Percentiles rank a stretch among this genome's conserved stretches.
Evolutionary conservation across 140 eudicot species (phyloP).

Genomic region (Oenanthe javanica): DNA sequence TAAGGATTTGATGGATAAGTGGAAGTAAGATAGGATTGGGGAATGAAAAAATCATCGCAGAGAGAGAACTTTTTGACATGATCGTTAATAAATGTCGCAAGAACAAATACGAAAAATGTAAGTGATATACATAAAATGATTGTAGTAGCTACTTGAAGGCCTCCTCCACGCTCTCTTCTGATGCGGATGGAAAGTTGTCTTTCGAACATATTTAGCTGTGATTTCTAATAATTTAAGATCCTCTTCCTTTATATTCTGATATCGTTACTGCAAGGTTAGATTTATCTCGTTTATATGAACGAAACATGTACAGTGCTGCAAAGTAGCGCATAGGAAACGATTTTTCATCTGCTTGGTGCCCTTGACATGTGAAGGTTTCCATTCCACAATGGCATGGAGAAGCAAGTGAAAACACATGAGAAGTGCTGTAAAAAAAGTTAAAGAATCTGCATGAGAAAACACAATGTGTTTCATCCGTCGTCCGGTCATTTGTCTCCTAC

Average conservation of each 20-base stretch:
- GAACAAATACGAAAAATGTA: slow-evolving; percentile 28
- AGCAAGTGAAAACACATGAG: not conserved
- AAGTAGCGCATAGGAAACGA: not conserved
- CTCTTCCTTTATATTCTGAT: not conserved
- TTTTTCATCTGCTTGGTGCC: not conserved
- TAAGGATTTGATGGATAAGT: not conserved
- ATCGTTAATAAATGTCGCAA: slow-evolving; percentile 28
- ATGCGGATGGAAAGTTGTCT: slow-evolving; percentile 7
- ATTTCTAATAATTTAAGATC: not conserved
- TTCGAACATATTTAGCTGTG: not conserved
- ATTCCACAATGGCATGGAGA: not conserved
- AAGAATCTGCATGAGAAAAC: too few species aligned
- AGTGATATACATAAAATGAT: slow-evolving; percentile 24
- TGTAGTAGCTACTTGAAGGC: slow-evolving; percentile 28
- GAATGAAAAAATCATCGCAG: slow-evolving; percentile 31
- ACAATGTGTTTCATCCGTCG: too few species aligned
- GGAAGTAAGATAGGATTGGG: slow-evolving; percentile 15
- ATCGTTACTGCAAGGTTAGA: not conserved
- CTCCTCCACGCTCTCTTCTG: slow-evolving; percentile 15
- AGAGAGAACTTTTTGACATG: slow-evolving; percentile 17
- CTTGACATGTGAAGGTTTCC: not conserved
- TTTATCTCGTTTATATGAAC: not conserved
- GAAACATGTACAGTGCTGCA: not conserved
- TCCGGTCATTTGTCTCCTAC: too few species aligned
- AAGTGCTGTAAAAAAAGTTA: too few species aligned